phyloP scores from a whole-genome alignment of 495 filamentous ascomycete genomes.

The Ascobolus immersus region DNA sequence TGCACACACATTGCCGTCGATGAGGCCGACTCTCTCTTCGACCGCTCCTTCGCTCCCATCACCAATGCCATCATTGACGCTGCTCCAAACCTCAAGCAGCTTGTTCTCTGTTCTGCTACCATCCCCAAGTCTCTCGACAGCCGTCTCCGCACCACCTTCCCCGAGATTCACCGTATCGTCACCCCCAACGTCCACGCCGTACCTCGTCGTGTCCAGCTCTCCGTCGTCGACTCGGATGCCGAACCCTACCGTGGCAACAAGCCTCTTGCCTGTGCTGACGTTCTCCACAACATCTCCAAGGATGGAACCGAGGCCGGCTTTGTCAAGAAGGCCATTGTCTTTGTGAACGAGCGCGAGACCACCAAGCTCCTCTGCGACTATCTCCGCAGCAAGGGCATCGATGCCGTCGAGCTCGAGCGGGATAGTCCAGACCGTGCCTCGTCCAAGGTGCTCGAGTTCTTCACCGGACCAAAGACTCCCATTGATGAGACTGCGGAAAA shows the following conservation, averaged over 20 bases:
- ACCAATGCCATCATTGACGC: slow-evolving; percentile 62
- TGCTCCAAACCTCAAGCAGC: slow-evolving; percentile 51
- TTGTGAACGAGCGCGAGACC: slow-evolving; percentile 90
- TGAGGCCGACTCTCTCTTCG: slow-evolving; percentile 85
- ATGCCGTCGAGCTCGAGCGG: slow-evolving; percentile 55
- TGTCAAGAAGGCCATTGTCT: slow-evolving; percentile 72
- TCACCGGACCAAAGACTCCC: slow-evolving; percentile 27
- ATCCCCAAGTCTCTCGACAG: slow-evolving; percentile 72
- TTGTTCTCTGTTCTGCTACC: slow-evolving; percentile 91
- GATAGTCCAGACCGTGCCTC: slow-evolving; percentile 52
- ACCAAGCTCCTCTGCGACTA: slow-evolving; percentile 56
- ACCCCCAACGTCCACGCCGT: slow-evolving; percentile 92
- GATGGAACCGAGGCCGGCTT: slow-evolving; percentile 35
- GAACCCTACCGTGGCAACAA: slow-evolving; percentile 82
- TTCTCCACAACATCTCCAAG: slow-evolving; percentile 79
- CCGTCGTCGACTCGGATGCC: slow-evolving; percentile 70
- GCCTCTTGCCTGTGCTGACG: slow-evolving; percentile 71
- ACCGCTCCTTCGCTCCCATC: slow-evolving; percentile 64
- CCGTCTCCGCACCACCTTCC: slow-evolving; percentile 55
- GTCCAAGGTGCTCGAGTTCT: slow-evolving; percentile 45
- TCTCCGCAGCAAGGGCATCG: slow-evolving; percentile 59
- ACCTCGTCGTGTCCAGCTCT: slow-evolving; percentile 76
- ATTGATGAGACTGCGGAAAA: slow-evolving; percentile 2
- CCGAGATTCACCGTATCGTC: slow-evolving; percentile 55
- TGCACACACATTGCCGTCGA: slow-evolving; percentile 73